These are phyloP conservation scores for Serpula lacrymans DNA, from an alignment of 768 basidiomycete species.

Conservation along the genomic window DNA sequence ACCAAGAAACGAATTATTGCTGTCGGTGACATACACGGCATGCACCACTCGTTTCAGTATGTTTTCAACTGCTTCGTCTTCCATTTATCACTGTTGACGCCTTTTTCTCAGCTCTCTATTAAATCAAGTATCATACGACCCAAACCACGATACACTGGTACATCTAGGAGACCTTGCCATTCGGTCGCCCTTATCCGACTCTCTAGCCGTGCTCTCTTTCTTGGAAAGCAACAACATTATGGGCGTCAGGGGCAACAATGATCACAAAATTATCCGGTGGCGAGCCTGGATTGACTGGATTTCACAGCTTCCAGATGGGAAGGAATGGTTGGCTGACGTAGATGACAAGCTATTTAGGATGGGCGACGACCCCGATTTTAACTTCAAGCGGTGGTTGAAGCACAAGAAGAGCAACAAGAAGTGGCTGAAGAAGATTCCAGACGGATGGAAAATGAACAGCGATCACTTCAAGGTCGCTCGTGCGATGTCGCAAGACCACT, in stretches of 20 bases:
- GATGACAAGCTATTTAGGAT: too few species aligned
- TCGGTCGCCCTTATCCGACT: conserved; percentile 61
- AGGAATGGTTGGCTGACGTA: conserved; percentile 52
- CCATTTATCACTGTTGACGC: neutral
- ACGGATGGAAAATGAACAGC: conserved; percentile 70
- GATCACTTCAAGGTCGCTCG: conserved; percentile 78
- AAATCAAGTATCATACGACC: conserved; percentile 54
- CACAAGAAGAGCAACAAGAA: conserved; percentile 27
- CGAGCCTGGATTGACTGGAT: conserved; percentile 85
- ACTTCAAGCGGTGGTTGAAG: conserved; percentile 38
- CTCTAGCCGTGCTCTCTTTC: conserved; percentile 59
- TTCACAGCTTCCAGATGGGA: conserved; percentile 33
- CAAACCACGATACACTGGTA: conserved; percentile 62
- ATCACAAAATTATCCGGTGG: conserved; percentile 91
- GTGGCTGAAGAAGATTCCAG: conserved; percentile 54
- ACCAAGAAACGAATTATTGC: conserved; percentile 59
- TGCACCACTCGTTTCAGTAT: conserved; percentile 63
- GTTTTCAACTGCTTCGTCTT: conserved; percentile 27
- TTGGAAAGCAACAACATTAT: conserved; percentile 60
- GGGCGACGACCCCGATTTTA: conserved; percentile 18
- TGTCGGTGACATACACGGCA: conserved; percentile 89
- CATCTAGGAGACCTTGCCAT: conserved; percentile 82
- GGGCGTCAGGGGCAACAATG: conserved; percentile 93
- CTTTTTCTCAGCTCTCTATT: conserved; percentile 55
- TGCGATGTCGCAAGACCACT: conserved; percentile 58